Conservation (phyloP, 1,284 basidiomycete species). For the Leccinum solheimii region DNA sequence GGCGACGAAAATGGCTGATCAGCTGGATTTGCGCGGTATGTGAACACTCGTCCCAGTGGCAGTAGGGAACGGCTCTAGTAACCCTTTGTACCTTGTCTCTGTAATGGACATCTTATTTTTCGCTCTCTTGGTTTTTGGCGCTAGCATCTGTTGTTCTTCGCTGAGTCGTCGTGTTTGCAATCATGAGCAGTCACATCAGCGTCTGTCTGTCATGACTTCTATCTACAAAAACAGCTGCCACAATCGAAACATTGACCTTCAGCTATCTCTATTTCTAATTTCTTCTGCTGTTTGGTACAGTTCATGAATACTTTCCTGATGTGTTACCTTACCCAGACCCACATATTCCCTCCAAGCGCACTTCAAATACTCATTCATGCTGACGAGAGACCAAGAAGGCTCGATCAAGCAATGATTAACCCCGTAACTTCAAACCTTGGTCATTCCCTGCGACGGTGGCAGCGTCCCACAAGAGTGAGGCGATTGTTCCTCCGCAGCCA, state of each 20-base stretch:
- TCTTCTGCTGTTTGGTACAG: background rate
- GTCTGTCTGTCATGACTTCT: too few species aligned
- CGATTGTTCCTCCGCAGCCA: slow-evolving; percentile 26
- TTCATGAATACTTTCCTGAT: background rate
- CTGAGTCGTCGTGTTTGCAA: background rate
- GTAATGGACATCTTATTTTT: background rate
- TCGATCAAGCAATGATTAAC: too few species aligned
- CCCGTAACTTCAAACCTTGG: slow-evolving; percentile 7
- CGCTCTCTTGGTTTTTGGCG: background rate
- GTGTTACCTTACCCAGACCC: background rate
- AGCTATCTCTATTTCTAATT: background rate
- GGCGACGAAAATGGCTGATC: background rate
- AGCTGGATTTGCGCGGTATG: background rate
- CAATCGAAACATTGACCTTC: too few species aligned
- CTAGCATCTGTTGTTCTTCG: background rate
- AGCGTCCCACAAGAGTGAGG: background rate
- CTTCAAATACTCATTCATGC: background rate
- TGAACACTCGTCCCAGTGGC: background rate
- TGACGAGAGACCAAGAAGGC: background rate
- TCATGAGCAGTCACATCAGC: background rate
- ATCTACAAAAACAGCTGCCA: too few species aligned
- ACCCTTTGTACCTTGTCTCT: background rate
- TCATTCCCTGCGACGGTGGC: background rate
- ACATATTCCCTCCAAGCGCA: background rate
- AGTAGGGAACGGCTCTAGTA: background rate